Evolutionary conservation across 495 filamentous ascomycete genomes (phyloP).

Genomic region (Lophium mytilinum): DNA sequence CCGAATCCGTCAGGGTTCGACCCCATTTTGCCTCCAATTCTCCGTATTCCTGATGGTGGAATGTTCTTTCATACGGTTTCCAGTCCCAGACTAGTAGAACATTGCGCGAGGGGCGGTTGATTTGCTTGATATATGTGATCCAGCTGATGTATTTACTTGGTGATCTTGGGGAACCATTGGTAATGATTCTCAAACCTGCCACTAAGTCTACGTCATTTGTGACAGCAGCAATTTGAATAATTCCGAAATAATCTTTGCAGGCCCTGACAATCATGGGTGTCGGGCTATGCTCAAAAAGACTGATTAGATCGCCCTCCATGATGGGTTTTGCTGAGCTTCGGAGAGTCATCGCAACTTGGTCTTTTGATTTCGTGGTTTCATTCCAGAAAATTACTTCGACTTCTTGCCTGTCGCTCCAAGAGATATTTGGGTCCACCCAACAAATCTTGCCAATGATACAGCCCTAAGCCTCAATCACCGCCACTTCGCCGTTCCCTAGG

Average conservation of each 20-base stretch:
- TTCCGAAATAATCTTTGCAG: constrained; percentile 18
- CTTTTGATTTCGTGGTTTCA: no score
- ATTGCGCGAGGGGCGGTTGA: neutral
- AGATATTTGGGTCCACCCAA: no score
- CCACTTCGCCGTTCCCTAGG: no score
- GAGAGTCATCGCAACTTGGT: no score
- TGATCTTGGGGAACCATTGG: no score
- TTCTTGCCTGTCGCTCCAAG: no score
- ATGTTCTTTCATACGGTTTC: no score
- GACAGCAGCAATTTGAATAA: constrained; percentile 22
- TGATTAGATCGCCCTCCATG: constrained; percentile 25
- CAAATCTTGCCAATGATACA: neutral
- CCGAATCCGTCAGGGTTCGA: no score
- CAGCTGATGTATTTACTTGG: no score
- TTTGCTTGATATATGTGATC: neutral
- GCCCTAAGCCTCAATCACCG: neutral
- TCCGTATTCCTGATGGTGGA: neutral
- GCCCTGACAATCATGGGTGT: constrained; percentile 24
- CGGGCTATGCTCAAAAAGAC: constrained; percentile 26
- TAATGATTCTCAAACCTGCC: no score
- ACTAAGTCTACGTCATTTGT: neutral
- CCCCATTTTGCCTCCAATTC: neutral
- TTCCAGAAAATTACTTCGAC: no score
- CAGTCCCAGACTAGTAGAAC: neutral
- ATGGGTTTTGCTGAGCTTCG: constrained; percentile 24